Base-by-base conservation (phyloP, 1,284 basidiomycete genomes). In the Peniophora sp. region DNA sequence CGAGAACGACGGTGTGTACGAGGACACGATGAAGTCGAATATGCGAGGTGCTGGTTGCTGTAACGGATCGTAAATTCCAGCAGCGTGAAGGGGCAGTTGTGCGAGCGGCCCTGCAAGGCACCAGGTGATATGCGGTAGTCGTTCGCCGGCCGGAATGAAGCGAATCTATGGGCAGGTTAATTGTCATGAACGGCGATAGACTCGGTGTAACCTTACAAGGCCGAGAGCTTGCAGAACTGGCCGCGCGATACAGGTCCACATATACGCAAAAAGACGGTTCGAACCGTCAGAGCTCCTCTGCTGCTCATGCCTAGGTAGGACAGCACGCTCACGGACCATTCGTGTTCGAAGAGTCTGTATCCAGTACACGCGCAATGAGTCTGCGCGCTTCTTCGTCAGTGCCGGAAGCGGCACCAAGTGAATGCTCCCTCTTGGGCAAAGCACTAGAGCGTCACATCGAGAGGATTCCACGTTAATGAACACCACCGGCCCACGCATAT, bases 1-100 rank as follows among this genome's bases (percentile, higher is more conserved):
- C 19, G 22, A 12, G 3, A 63, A 45, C 1, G 60, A 59, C 10
- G 60, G 58, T 12, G 52, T 58, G 48, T 61, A 63, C 2, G 61
- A 61, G 6, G 60, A 59, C 11, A 59, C 45, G 27, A 56, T 55
- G 25, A 51, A 54, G 38, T 62, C 58, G 6, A 35, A 36, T n/a
- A 45, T 8, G 3, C 47, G 25, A 0, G 48, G 51, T 3, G 48
- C 41, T 14, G 51, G 2, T 48, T 44, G 12, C 45, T 43, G 47
- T 19, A 25, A 16, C 8, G 11, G 41, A 2, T 50, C 47, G 47
- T 57, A 57, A 6, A 53, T 47, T 3, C 58, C 57, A 2, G 60
- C 60, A 11, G 60, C 60, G 44, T 62, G 60, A 16, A 62, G 48
- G 12, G 60, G 59, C n/a, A 61, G 53, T 16, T 52, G 54, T 16